Evolutionary conservation across 2,329 filamentous ascomycete genomes (phyloP).

Genomic region (Aspergillus fischeri): DNA sequence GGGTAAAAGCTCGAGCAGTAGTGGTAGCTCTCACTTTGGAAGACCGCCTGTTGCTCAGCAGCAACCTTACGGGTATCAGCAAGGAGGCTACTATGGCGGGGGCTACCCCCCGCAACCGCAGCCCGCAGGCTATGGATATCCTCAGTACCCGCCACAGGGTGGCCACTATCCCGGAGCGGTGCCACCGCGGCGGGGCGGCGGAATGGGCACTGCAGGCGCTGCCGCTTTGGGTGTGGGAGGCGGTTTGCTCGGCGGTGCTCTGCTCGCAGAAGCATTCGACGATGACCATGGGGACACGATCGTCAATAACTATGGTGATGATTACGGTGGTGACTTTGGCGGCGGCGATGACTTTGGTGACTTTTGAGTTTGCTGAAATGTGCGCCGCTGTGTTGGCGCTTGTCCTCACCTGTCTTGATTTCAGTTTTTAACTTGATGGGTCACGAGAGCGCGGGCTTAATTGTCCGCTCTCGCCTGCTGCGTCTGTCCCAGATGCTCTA

Average conservation of each 20-base stretch:
- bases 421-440: neutral
- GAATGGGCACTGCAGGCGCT: conserved; percentile 68
- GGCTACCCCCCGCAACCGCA: conserved; percentile 27
- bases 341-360: conserved; percentile 24
- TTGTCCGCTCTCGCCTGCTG: neutral
- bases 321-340: conserved; percentile 24
- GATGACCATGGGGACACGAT: conserved; percentile 43
- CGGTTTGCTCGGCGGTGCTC: conserved; percentile 71
- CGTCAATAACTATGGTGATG: conserved; percentile 32
- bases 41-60: conserved; percentile 21
- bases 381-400: neutral
- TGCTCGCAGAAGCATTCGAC: conserved; percentile 66
- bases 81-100: conserved; percentile 23
- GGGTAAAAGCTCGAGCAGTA: conserved; percentile 39
- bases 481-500: neutral
- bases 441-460: neutral
- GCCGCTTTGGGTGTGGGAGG: conserved; percentile 75
- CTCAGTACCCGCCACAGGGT: conserved; percentile 31
- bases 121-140: conserved; percentile 33
- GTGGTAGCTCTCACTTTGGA: conserved; percentile 14
- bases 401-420: neutral
- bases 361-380: conserved; percentile 1
- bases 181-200: conserved; percentile 45
- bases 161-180: conserved; percentile 37
- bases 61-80: conserved; percentile 21